These are phyloP conservation scores for Marasmius fiardii DNA, from an alignment of 1,284 basidiomycete genomes.

Conservation along the genomic window DNA sequence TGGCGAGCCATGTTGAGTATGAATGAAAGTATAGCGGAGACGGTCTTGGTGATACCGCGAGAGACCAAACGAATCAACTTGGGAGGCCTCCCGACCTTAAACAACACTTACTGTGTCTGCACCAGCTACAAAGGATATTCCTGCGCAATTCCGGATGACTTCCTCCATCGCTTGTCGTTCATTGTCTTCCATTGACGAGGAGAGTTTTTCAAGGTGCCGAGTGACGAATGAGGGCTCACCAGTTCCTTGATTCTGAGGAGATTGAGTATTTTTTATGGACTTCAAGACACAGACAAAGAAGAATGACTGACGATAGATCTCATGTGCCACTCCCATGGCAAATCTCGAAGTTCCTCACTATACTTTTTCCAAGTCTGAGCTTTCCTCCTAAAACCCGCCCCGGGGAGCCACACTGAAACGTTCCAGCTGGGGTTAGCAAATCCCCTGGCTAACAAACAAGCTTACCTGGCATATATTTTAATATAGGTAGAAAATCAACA, in stretches of 20 bases:
- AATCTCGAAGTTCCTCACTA: neutral
- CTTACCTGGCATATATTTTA: neutral
- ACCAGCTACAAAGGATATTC: neutral
- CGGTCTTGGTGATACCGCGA: too few relatives aligned
- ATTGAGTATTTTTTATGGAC: neutral
- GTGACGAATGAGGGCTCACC: neutral
- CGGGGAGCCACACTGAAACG: neutral
- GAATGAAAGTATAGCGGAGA: constrained; percentile 19
- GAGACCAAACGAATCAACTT: too few relatives aligned
- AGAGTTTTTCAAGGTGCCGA: neutral
- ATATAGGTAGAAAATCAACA: neutral
- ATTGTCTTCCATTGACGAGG: neutral
- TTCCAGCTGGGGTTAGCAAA: neutral
- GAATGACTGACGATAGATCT: neutral
- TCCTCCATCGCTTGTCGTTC: neutral
- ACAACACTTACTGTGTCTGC: neutral
- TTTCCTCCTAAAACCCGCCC: neutral
- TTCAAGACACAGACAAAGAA: neutral
- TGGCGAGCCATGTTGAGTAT: constrained; percentile 27
- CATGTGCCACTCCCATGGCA: neutral
- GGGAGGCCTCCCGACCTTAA: too few relatives aligned
- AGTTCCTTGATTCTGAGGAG: neutral
- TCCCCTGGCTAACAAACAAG: neutral
- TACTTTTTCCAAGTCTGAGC: neutral
- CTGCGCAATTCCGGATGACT: neutral